Conservation (phyloP, 441 rosid species). For the Manihot esculenta region DNA sequence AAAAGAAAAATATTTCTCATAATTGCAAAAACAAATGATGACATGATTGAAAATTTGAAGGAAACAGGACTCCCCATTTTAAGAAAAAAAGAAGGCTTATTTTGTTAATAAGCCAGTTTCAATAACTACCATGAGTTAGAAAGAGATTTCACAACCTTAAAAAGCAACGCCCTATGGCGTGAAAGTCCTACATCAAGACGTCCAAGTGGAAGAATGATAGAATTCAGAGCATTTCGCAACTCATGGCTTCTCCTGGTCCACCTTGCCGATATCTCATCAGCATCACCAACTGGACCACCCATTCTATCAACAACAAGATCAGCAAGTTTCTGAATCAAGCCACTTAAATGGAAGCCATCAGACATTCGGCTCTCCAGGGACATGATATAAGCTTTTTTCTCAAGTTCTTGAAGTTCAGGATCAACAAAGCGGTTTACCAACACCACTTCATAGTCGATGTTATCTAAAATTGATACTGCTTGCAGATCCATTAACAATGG, state of each 20-base stretch:
- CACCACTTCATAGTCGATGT: constrained; percentile 74
- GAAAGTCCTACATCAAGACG: constrained; percentile 86
- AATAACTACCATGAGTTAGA: constrained; percentile 16
- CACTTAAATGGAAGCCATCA: constrained; percentile 46
- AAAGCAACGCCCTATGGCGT: constrained; percentile 95
- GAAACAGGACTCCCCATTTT: neutral
- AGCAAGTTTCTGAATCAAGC: constrained; percentile 82
- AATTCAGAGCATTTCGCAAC: constrained; percentile 58
- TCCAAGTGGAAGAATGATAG: constrained; percentile 84
- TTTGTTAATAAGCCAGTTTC: constrained; percentile 1
- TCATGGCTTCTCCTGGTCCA: constrained; percentile 69
- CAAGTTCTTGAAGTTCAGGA: constrained; percentile 73
- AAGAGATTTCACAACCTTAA: constrained; percentile 61
- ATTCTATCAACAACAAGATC: constrained; percentile 79
- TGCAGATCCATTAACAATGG: constrained; percentile 86
- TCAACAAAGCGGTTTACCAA: constrained; percentile 79
- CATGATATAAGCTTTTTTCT: constrained; percentile 47
- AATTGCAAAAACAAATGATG: constrained; percentile 11
- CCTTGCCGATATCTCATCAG: constrained; percentile 73
- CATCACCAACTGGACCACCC: constrained; percentile 94
- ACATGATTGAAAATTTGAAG: neutral
- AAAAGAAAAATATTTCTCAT: neutral
- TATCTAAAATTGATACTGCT: constrained; percentile 61
- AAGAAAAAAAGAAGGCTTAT: neutral
- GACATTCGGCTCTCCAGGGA: constrained; percentile 48